Evolutionary conservation across 1,284 basidiomycete species (phyloP), one percentile per base, ranked within the genome.

Genomic region (Taiwanofungus camphoratus): DNA sequence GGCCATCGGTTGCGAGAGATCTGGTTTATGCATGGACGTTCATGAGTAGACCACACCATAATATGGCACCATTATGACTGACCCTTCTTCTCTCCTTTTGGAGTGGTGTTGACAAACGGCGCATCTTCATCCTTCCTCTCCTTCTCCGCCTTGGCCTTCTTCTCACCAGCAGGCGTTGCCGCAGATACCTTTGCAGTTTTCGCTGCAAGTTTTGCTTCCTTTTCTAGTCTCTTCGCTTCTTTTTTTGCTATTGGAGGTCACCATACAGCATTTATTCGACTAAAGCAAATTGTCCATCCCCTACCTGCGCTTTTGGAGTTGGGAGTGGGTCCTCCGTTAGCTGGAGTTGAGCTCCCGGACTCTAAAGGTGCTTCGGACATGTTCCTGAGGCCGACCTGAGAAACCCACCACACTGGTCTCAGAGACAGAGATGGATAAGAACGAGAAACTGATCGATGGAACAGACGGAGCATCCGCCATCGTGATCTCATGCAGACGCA

Each of bases 71-170:
- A 46, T 33, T 33, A 21, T 13, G n/a, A 49, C 61, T 50, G 31
- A 87, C 91, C 89, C 69, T 96, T 96, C 74, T 94, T 96, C 61
- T 93, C 77, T 36, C 92, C 92, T 57, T 74, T 77, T 0, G 89
- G 89, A 0, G 92, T 95, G 5, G 74, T 82, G 66, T 94, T 92
- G 51, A 94, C 83, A 64, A 88, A 95, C 12, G 73, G 72, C 3
- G 71, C 71, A 46, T 85, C 82, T 35, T 79, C 80, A 41, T 79
- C 76, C 60, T 82, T 78, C 67, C 82, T 81, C 57, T 80, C 79
- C 63, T 87, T 87, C 63, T 86, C 84, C 33, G 68, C 77, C 66
- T 89, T 91, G n/a, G 62, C 68, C 56, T 82, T 86, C 69, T 87
- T 88, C 50, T 79, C 77, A 5, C 65, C 63, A 30, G 74, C 66